A percentile compares a stretch with the other conserved stretches of the same genome.
phyloP scores from a whole-genome alignment of 2,329 filamentous ascomycete genomes.

The Neospermospora avenae region DNA sequence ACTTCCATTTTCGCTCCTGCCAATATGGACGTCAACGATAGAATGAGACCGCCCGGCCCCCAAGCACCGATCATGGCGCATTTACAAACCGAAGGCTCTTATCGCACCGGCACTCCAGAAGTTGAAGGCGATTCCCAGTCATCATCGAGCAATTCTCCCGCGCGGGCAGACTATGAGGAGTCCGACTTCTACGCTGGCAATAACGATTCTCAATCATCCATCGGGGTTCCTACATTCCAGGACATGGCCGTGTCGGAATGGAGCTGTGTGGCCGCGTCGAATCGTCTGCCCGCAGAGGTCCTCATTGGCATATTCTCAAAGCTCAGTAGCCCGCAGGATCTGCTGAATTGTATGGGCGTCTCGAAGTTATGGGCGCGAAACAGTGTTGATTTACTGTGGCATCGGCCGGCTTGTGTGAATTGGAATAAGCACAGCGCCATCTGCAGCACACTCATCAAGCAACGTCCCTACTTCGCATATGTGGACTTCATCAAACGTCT shows the following conservation, averaged over 20 bases:
- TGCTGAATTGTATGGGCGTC: conserved; percentile 89
- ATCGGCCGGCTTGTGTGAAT: conserved; percentile 84
- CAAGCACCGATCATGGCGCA: conserved; percentile 25
- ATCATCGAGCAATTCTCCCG: conserved; percentile 68
- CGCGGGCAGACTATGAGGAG: conserved; percentile 78
- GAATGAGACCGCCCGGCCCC: conserved; percentile 25
- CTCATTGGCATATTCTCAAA: conserved; percentile 90
- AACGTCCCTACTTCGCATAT: conserved; percentile 83
- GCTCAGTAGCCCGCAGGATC: conserved; percentile 70
- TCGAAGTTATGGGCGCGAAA: conserved; percentile 92
- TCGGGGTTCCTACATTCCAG: conserved; percentile 74
- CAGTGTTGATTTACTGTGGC: conserved; percentile 90
- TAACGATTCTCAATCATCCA: conserved; percentile 91
- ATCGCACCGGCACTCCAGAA: conserved; percentile 29
- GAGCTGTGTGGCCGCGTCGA: conserved; percentile 72
- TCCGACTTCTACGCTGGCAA: conserved; percentile 87
- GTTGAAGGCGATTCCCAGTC: conserved; percentile 35
- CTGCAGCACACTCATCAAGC: conserved; percentile 69
- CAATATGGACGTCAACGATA: conserved; percentile 3
- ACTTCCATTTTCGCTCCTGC: not conserved
- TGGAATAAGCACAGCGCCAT: conserved; percentile 81
- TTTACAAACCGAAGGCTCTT: conserved; percentile 24
- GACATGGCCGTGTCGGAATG: conserved; percentile 69
- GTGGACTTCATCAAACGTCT: conserved; percentile 86
- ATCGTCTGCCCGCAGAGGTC: conserved; percentile 86